These are phyloP conservation scores for Monosporascus sp. DNA, from an alignment of 2,329 filamentous ascomycete species.

Conservation along the genomic window DNA sequence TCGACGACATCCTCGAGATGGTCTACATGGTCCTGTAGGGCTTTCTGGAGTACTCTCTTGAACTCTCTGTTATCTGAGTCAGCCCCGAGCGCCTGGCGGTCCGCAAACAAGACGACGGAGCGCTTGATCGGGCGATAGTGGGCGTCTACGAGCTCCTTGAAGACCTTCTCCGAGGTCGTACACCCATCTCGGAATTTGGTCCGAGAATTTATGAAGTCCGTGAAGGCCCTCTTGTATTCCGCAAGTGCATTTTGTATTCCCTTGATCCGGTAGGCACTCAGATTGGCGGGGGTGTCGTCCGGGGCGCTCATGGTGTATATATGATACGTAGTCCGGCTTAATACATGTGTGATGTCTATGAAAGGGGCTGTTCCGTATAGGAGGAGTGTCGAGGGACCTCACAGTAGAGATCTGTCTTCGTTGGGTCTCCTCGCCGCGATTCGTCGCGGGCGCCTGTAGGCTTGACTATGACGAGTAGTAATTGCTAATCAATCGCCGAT, in stretches of 20 bases:
- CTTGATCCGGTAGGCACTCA: no score
- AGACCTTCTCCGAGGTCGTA: neutral
- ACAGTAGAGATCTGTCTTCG: no score
- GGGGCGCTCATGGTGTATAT: neutral
- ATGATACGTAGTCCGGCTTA: neutral
- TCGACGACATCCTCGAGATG: neutral
- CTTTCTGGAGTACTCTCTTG: neutral
- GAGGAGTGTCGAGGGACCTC: no score
- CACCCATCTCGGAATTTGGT: neutral
- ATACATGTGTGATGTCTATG: neutral
- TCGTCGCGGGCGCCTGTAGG: no score
- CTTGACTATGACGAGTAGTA: neutral
- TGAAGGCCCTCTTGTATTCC: neutral
- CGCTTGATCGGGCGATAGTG: neutral
- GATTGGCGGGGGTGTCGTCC: no score
- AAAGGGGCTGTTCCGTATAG: no score
- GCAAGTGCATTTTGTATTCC: no score
- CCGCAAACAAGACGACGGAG: neutral
- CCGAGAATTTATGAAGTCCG: neutral
- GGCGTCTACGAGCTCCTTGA: neutral
- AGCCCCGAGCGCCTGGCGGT: neutral
- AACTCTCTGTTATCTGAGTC: no score
- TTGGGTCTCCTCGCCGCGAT: no score
- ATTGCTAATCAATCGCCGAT: neutral
- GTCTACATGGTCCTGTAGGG: neutral